Evolutionary conservation across 495 filamentous ascomycete species (phyloP), one percentile per base, ranked within the genome.

Genomic region (Podospora tetraspora): DNA sequence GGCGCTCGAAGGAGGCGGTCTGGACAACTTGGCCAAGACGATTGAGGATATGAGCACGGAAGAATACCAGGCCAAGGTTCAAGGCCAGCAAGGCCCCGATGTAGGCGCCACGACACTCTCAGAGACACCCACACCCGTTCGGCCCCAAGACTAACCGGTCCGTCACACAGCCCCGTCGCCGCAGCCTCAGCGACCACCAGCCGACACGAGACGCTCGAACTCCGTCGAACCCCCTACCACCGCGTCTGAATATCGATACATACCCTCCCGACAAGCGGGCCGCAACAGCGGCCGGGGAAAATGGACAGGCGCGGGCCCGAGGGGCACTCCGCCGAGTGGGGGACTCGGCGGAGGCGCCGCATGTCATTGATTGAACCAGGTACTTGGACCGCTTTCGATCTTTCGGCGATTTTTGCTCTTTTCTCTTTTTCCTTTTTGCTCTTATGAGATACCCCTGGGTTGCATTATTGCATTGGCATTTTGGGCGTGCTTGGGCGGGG

Each of bases 281-380:
- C 43, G 43, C 32, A 34, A 34, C 10, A 10, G 32, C 43, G 43
- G 16, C 6, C 22, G 22, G 23, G 59, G 3, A 60, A 60, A 29
- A 27, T 6, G 59, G 24, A 5, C 59, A 60, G 43, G 63, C 10
- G 65, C 19, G 21, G 29, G 30, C 64, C 57, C 24, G 13, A 57
- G 22, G 22, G 34, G 60, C 58, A 60, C 24, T 52, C 22, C 57
- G n/a, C 29, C 67, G 65, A 61, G 63, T 71, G 13, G 72, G 72
- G 4, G 67, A 71, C 68, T 73, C 72, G 59, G 69, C 69, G 64
- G 72, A 71, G 13, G 57, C 59, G 3, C 72, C 72, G 12, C 61
- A 67, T 1, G 34, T 69, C 24, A 71, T 73, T 25, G 69, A 71
- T 23, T 71, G 24, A 71, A 27, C 12, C 52, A 58, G 66, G 34